Evolutionary conservation across 139 green algal genomes (phyloP).

Genomic region (Pseudopediastrum boryanum): DNA sequence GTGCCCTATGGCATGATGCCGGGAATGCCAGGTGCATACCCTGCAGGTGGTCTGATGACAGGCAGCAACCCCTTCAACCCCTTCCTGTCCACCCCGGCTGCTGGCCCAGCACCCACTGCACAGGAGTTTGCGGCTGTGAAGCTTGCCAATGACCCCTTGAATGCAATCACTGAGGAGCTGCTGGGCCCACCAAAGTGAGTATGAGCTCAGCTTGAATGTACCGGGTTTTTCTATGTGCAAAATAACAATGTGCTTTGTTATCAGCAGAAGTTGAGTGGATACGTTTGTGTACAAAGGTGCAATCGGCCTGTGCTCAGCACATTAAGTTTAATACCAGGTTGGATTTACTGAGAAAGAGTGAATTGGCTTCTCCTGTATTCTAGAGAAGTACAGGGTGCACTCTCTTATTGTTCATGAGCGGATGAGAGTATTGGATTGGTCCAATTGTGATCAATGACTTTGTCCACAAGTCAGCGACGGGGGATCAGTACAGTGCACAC

Average conservation of each 20-base stretch:
- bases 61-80: conserved; percentile 37
- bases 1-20: conserved; percentile 30
- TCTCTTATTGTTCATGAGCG: no score
- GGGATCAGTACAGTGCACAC: no score
- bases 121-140: neutral
- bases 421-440: no score
- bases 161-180: conserved; percentile 33
- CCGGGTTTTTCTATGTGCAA: neutral
- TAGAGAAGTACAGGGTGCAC: no score
- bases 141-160: conserved; percentile 32
- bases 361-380: neutral
- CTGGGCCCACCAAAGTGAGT: conserved; percentile 32
- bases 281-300: neutral
- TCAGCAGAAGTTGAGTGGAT: neutral
- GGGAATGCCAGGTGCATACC: no score
- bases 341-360: neutral
- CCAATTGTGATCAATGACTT: no score
- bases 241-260: neutral
- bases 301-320: no score
- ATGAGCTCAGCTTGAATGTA: neutral
- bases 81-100: conserved; percentile 12
- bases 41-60: no score
- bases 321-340: neutral
- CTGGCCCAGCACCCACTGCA: neutral
- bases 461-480: no score